phyloP scores from a whole-genome alignment of 176 grass and related monocot species.

The Alloteropsis semialata region DNA sequence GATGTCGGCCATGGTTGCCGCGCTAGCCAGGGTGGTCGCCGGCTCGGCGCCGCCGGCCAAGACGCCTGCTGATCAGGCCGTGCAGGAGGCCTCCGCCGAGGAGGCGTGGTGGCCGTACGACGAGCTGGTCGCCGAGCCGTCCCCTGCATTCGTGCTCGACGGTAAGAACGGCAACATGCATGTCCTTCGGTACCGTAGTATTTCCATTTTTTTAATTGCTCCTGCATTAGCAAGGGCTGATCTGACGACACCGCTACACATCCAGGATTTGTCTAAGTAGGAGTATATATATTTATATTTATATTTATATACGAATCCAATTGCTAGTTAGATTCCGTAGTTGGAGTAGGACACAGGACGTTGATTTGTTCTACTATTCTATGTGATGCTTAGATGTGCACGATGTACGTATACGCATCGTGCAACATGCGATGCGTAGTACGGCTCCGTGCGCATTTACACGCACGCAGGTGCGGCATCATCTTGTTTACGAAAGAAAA shows the following conservation, averaged over 20 bases:
- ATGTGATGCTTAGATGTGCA: neutral
- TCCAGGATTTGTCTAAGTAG: no score
- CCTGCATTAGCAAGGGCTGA: neutral
- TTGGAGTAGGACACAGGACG: neutral
- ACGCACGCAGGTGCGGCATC: neutral
- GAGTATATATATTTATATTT: no score
- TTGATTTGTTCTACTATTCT: neutral
- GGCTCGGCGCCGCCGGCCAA: conserved; percentile 19
- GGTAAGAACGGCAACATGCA: neutral
- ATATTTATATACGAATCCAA: no score
- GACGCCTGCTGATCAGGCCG: neutral
- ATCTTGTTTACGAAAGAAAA: neutral
- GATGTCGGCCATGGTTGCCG: conserved; percentile 78
- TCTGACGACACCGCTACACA: neutral
- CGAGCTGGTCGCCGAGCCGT: neutral
- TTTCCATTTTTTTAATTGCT: neutral
- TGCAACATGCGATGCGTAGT: neutral
- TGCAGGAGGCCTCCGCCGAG: conserved; percentile 9
- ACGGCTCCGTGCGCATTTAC: neutral
- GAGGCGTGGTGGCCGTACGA: conserved; percentile 31
- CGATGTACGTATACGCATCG: neutral
- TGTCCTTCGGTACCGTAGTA: neutral
- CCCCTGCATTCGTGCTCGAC: neutral
- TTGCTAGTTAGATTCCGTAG: neutral
- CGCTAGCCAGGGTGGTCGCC: conserved; percentile 50